Percentiles rank a stretch among this genome's conserved stretches.
phyloP scores from a whole-genome alignment of 2,329 filamentous ascomycete species.

The Cordyceps cicadae region DNA sequence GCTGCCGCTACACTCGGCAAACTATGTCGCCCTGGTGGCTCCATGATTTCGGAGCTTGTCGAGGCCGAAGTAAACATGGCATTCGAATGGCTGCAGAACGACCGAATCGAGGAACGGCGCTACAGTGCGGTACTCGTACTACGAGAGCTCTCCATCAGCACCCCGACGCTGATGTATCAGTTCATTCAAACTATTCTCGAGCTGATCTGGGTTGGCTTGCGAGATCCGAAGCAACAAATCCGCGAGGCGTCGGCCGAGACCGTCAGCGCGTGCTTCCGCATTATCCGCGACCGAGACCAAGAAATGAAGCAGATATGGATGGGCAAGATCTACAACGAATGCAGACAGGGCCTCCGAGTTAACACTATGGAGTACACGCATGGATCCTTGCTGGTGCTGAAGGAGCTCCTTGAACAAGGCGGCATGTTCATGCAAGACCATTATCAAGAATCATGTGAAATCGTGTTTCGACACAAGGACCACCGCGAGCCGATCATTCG shows the following conservation, averaged over 20 bases:
- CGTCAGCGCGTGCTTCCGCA: slow-evolving; percentile 90
- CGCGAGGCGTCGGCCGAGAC: slow-evolving; percentile 86
- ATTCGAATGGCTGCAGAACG: slow-evolving; percentile 92
- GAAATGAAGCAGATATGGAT: slow-evolving; percentile 84
- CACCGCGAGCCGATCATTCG: slow-evolving; percentile 82
- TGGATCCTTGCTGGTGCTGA: slow-evolving; percentile 86
- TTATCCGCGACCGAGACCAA: slow-evolving; percentile 86
- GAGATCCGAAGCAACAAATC: slow-evolving; percentile 85
- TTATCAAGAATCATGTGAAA: slow-evolving; percentile 87
- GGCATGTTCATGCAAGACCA: slow-evolving; percentile 99
- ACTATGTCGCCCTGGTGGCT: slow-evolving; percentile 84
- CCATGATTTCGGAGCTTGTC: slow-evolving; percentile 88
- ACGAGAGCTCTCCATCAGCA: slow-evolving; percentile 83
- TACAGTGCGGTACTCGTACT: slow-evolving; percentile 90
- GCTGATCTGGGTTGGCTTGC: slow-evolving; percentile 88
- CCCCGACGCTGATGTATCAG: slow-evolving; percentile 88
- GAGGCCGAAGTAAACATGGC: slow-evolving; percentile 96
- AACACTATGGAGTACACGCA: slow-evolving; percentile 83
- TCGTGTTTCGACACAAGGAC: slow-evolving; percentile 86
- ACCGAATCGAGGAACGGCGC: slow-evolving; percentile 83
- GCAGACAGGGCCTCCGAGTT: slow-evolving; percentile 67
- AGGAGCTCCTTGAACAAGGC: slow-evolving; percentile 86
- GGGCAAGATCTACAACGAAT: slow-evolving; percentile 81
- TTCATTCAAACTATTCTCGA: slow-evolving; percentile 95
- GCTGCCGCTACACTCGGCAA: slow-evolving; percentile 85